phyloP scores from a whole-genome alignment of 2,329 filamentous ascomycete genomes.

The Reticulascus tulasneorum region DNA sequence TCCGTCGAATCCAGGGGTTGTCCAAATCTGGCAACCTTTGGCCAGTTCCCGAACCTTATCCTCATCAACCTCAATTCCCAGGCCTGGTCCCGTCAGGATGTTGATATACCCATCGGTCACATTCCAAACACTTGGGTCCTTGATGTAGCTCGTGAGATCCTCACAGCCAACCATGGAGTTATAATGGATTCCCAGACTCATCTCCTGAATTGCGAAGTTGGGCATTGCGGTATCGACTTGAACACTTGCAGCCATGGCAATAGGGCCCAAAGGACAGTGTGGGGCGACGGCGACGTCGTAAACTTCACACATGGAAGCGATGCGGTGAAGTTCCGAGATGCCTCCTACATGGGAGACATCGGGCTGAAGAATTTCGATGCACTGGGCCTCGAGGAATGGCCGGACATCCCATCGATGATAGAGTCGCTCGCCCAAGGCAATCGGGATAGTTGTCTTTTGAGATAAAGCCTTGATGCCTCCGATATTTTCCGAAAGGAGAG shows the following conservation, averaged over 20 bases:
- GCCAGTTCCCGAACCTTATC: conserved; percentile 53
- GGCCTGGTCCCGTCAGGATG: conserved; percentile 45
- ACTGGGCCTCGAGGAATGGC: conserved; percentile 56
- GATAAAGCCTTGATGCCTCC: conserved; percentile 57
- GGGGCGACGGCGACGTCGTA: conserved; percentile 63
- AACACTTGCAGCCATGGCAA: conserved; percentile 59
- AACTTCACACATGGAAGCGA: conserved; percentile 59
- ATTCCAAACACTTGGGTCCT: conserved; percentile 54
- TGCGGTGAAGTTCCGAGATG: conserved; percentile 58
- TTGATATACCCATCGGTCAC: conserved; percentile 56
- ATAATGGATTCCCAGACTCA: conserved; percentile 67
- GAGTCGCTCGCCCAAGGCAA: conserved; percentile 61
- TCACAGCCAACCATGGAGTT: conserved; percentile 46
- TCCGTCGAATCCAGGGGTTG: conserved; percentile 58
- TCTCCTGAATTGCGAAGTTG: conserved; percentile 64
- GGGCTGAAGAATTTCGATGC: conserved; percentile 60
- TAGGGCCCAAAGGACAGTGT: conserved; percentile 61
- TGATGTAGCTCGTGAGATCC: conserved; percentile 56
- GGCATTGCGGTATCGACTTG: conserved; percentile 52
- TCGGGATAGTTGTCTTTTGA: conserved; percentile 51
- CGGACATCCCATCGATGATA: conserved; percentile 64
- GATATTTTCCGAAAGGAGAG: conserved; percentile 56
- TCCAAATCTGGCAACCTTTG: conserved; percentile 51
- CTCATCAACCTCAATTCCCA: conserved; percentile 63
- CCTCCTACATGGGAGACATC: conserved; percentile 63